Percentiles rank a stretch among this genome's conserved stretches.
These are phyloP conservation scores for Monilinia vaccinii-corymbosi DNA, from an alignment of 2,329 filamentous ascomycete species.

Conservation along the genomic window DNA sequence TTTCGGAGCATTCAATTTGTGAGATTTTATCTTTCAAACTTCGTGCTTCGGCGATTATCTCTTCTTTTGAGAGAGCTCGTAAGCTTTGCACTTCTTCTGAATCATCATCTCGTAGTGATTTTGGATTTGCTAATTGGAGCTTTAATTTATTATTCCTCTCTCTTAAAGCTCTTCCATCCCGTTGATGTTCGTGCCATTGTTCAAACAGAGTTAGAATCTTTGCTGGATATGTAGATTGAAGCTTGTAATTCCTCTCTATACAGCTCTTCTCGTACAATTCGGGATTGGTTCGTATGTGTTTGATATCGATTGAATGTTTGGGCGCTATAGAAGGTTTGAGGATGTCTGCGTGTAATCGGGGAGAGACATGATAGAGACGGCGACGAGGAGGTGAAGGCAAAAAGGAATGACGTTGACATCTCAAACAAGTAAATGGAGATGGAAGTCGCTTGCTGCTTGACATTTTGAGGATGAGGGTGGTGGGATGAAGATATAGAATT, in stretches of 20 bases:
- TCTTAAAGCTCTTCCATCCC: constrained; percentile 49
- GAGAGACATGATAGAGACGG: constrained; percentile 5
- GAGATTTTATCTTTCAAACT: constrained; percentile 53
- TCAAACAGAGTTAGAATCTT: constrained; percentile 47
- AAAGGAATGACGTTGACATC: constrained; percentile 4
- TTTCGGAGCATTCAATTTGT: constrained; percentile 52
- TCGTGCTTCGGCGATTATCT: constrained; percentile 55
- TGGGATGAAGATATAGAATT: background rate
- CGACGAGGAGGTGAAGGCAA: background rate
- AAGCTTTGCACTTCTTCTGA: constrained; percentile 18
- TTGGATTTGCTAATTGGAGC: constrained; percentile 45
- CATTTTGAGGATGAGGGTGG: background rate
- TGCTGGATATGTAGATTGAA: constrained; percentile 43
- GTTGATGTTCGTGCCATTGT: constrained; percentile 53
- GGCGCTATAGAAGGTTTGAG: constrained; percentile 51
- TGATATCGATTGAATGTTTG: constrained; percentile 72
- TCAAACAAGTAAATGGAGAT: no score
- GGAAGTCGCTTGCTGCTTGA: constrained; percentile 1
- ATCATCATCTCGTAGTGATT: constrained; percentile 35
- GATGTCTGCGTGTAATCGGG: constrained; percentile 1
- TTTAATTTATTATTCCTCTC: constrained; percentile 59
- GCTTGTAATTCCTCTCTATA: constrained; percentile 70
- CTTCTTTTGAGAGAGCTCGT: constrained; percentile 35
- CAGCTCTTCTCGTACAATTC: constrained; percentile 77
- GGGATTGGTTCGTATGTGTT: constrained; percentile 80